Evolutionary conservation across 23 red algal species (phyloP), one percentile per base, ranked within the genome.

Genomic region (Gracilaria domingensis): DNA sequence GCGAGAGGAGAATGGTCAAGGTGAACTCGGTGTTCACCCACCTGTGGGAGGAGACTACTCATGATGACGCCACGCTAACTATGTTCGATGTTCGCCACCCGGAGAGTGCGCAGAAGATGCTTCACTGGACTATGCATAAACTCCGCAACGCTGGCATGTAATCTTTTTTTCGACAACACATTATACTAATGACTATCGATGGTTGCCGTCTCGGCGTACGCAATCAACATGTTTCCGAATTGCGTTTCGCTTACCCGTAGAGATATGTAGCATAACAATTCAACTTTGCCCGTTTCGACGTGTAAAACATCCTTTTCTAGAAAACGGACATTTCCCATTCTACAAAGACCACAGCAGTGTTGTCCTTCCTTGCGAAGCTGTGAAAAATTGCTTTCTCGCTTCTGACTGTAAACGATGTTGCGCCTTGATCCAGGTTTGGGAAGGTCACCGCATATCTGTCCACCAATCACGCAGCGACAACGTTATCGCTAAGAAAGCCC

Each of bases 51-150:
- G 79, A 82, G 49, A 65, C 58, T 37, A 33, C 49, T 34, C 79
- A 82, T 82, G 79, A 60, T 33, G 58, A 82, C 25, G 79, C 53
- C 24, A 65, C 36, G 12, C 58, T 82, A 0, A 82, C 79, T 24
- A 82, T 82, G 79, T 82, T 62, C 20, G 79, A 82, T 82, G 79
- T 82, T 28, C 53, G 79, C n/a, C 58, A 82, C 28, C 58, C 79
- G 7, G 79, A 82, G 29, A 44, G 35, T 18, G 79, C 79, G 11
- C 79, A 82, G 58, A 59, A 65, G 58, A 25, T 82, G 21, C 49
- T 82, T 25, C 79, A 82, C 37, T 65, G 79, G 54, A 32, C 58
- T 7, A 82, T 82, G 79, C 79, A 82, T 18, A 62, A 37, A 16
- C 23, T 82, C 7, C 79, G 79, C 34, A 77, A 49, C 23, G 32